phyloP scores from a whole-genome alignment of 2,329 filamentous ascomycete genomes.

The Colletotrichum sp. region DNA sequence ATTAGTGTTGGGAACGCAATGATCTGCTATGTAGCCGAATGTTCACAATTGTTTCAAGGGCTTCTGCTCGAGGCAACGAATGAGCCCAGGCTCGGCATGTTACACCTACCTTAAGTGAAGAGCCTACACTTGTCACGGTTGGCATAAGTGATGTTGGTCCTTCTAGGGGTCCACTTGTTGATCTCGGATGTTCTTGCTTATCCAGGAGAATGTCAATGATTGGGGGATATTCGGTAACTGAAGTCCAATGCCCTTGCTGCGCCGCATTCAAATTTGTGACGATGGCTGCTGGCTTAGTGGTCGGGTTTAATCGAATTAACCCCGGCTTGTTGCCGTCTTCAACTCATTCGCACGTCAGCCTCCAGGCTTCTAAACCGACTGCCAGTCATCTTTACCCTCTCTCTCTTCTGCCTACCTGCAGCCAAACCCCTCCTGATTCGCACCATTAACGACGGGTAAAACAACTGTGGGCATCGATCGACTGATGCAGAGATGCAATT shows the following conservation, averaged over 20 bases:
- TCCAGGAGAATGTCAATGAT: not conserved
- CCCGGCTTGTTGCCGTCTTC: not conserved
- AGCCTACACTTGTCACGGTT: not conserved
- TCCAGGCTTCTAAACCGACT: not conserved
- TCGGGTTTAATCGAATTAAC: not conserved
- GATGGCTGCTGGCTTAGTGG: not conserved
- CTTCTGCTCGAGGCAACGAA: rapidly evolving
- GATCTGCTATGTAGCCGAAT: not conserved
- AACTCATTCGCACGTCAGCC: not conserved
- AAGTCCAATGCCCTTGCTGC: not conserved
- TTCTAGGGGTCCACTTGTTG: not conserved
- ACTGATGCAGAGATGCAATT: not conserved
- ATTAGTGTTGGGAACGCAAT: not conserved
- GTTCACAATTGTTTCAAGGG: rapidly evolving
- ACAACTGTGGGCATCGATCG: not conserved
- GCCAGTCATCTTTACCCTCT: not conserved
- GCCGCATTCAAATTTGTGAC: not conserved
- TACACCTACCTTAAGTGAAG: not conserved
- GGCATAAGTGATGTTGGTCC: not conserved
- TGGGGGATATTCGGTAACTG: not conserved
- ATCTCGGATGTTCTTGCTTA: not conserved
- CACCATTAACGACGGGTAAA: not conserved
- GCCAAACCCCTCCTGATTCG: not conserved
- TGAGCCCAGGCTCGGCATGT: not conserved
- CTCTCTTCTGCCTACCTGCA: not conserved